Base-by-base conservation (phyloP, 345 rosid genomes). In the Salix koriyanagi region DNA sequence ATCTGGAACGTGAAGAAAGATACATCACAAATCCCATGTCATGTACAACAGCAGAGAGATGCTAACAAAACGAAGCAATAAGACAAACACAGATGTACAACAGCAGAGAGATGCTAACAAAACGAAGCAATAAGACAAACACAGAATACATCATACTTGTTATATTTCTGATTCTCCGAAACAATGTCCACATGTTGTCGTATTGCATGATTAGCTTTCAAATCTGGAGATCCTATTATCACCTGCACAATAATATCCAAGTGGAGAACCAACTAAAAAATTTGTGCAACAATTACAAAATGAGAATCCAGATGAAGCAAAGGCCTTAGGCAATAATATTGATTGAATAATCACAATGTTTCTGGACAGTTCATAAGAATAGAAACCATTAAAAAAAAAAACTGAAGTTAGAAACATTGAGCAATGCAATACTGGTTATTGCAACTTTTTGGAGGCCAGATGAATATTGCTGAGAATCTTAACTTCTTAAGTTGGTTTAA, bases 181-280 rank as follows among this genome's bases (percentile, higher is more conserved):
- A 96, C 85, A 71, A 94, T 91, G 77, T 96, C 99, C 73, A 96
- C 99, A 60, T 84, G 84, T 76, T 94, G 99, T 65, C 94, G 91
- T 67, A 96, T 96, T 75, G 99, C 90, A 76, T 90, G 98, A 86
- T 96, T 94, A 82, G 99, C 99, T 84, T 91, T 96, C 79, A 96
- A 85, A 81, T 94, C 99, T 42, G 84, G 67, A 82, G 99, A 96
- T 74, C 99, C 98, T 75, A 96, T 96, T 76, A 83, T 76, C 76
- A 94, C 99, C 99, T 96, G 88, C 78, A 70, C 41, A 42, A 73
- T 42, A 69, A 73, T 42, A 69, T 70, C 44, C 66, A 75, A 72
- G 11, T 19, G 2, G 16, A 65, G 26, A 79, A 44, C 18, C 32
- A 65, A 71, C 21, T 42, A 70, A 71, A 34, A 46, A 14, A 87